Base-by-base conservation (phyloP, 768 basidiomycete genomes). In the Pisolithus microcarpus region DNA sequence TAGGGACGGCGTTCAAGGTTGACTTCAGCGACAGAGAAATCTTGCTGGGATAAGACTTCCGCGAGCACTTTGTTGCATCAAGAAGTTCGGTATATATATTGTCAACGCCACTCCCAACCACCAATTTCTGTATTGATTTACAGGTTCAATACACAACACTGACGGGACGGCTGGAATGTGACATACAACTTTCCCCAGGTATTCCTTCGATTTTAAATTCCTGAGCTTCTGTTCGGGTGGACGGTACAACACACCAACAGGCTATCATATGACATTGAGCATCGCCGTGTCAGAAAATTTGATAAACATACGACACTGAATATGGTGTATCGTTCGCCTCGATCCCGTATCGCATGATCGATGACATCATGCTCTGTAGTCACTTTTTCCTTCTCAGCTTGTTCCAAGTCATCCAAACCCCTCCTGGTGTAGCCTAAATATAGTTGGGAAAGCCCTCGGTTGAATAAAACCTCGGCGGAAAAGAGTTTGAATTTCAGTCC, bases 401-500 rank as follows among this genome's bases (percentile, higher is more conserved):
- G 78, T 53, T 79, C 68, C 74, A 96, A 75, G 58, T 87, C 84
- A 9, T 66, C 62, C 65, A 95, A 60, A 2, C 93, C 93, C 51
- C 80, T 73, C 16, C 81, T 73, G 30, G 69, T 44, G 38, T 79
- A 76, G 30, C 81, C 86, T 54, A 87, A 70, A 69, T 91, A 82
- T 30, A 97, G 79, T 52, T 79, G 75, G 15, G 82, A 75, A 36
- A 96, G 80, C 4, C 87, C 93, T 57, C 82, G 84, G 69, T 96
- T 96, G 75, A 94, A 96, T 31, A 91, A 72, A 28, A 94, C 84
- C 64, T 97, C 94, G 4, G 91, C 85, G 23, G 86, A 84, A 70
- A 81, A 89, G 13, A 97, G 80, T 50, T 79, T 79, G 75, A 96
- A 95, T 56, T 86, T 84, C 65, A 97, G 86, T 28, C 94, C 94